Base-by-base conservation (phyloP, 805 yeast genomes). In the Torulaspora franciscae region DNA sequence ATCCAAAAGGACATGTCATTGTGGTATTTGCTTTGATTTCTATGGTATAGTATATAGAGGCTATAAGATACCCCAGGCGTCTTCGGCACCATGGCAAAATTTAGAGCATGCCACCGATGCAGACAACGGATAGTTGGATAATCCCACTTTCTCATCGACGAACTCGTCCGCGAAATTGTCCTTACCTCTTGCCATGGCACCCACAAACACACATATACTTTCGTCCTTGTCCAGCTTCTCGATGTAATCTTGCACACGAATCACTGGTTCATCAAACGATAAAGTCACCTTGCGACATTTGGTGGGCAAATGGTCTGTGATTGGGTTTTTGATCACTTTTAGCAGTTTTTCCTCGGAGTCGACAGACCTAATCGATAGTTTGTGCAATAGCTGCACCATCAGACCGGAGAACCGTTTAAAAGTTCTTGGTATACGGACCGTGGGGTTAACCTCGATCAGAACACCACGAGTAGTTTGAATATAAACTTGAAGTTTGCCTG, bases 161-260 rank as follows among this genome's bases (percentile, higher is more conserved):
- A 67, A 91, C 67, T 90, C 98, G 66, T 93, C 99, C 19, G 99
- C 99, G 68, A 93, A 93, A 57, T 81, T 89, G 68, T 93, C 99
- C 64, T 84, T 85, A 61, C 99, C 99, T 67, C 97, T 82, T 15
- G 99, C 99, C 96, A 93, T 93, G 37, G 99, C 96, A 63, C 99
- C 99, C 37, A 93, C 97, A 67, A 93, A 93, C 23, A 93, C 97
- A 75, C 99, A 93, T 56, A 93, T 82, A 62, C 95, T 85, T 71
- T 93, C 96, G 61, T 87, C 95, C 2, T 80, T 81, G 56, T 81
- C 95, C 56, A 93, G 71, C 47, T 83, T 83, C 32, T 58, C 53
- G 32, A 90, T 90, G 64, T 87, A 90, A 61, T 90, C 96, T 67
- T 88, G 95, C 3, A 88, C 96, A 56, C 89, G 77, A 54, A 79